Evolutionary conservation across 2,329 filamentous ascomycete species (phyloP).

Genomic region (Scedosporium dehoogii): DNA sequence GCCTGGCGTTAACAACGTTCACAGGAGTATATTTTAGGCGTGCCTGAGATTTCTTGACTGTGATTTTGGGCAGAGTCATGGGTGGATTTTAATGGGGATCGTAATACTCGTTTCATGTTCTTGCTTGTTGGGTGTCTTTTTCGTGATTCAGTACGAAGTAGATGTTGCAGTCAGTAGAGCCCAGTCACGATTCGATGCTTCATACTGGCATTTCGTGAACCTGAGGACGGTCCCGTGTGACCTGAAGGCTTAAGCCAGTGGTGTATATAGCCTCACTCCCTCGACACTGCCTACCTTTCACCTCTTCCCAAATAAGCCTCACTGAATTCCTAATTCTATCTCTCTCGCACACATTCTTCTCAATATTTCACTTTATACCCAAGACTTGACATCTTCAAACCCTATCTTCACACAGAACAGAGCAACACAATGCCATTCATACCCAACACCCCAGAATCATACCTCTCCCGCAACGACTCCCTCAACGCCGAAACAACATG

Average conservation of each 20-base stretch:
- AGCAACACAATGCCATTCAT: slow-evolving; percentile 26
- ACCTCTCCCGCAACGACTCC: slow-evolving; percentile 71
- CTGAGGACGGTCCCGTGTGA: no score
- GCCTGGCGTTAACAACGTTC: neutral
- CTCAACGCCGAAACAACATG: slow-evolving; percentile 78
- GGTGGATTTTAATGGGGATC: neutral
- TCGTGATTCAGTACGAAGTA: neutral
- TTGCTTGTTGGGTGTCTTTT: neutral
- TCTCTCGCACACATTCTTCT: slow-evolving; percentile 61
- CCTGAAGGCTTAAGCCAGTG: neutral
- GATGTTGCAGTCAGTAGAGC: neutral
- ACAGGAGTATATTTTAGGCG: neutral
- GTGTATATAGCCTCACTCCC: neutral
- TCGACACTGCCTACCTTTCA: neutral
- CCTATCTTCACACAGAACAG: slow-evolving; percentile 47
- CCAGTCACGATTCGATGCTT: no score
- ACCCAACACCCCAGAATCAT: slow-evolving; percentile 64
- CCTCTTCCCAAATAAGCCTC: neutral
- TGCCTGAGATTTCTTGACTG: neutral
- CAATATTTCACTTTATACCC: slow-evolving; percentile 66
- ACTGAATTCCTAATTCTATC: neutral
- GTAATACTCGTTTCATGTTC: neutral
- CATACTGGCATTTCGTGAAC: no score
- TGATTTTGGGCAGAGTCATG: neutral
- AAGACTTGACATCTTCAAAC: slow-evolving; percentile 19